Evolutionary conservation across 441 rosid species (phyloP), one percentile per base, ranked within the genome.

Genomic region (Bocquillonia castaneifolia): DNA sequence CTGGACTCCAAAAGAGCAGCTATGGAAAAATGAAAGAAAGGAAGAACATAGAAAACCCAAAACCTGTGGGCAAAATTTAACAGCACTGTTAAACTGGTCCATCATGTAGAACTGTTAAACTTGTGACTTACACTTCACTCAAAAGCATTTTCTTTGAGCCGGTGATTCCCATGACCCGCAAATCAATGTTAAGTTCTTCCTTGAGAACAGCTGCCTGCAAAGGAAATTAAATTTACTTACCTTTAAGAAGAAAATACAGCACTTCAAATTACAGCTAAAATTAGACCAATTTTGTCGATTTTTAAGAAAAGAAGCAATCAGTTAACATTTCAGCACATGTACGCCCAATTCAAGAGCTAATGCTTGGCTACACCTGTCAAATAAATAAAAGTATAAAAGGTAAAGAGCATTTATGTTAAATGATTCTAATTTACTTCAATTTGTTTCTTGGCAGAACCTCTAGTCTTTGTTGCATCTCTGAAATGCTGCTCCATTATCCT

Each of bases 81-180:
- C n/a, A n/a, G n/a, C n/a, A 31, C 37, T 25, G 36, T 60, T 58
- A 42, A 10, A 55, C 22, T 47, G 26, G 51, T 76, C 61, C 9
- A 48, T 64, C 15, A 31, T 47, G 36, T 17, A 29, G 42, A 55
- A 40, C 20, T 31, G n/a, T 2, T 25, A 72, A 75, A 60, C 55
- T 47, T 20, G 47, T 26, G 44, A 76, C 99, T 88, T 88, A 94
- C 99, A 45, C 74, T 17, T 92, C 96, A 85, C 88, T 88, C 76
- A 94, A 59, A 68, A 92, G 83, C 99, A 92, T 94, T 62, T 74
- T 78, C 62, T 77, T 83, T 18, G 93, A 85, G 71, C 97, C 86
- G 62, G 83, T 85, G 74, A 92, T 84, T 74, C 98, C 98, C 98
- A 92, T 77, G 31, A 92, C 96, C 71, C 96, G 96, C 80, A 92